Percentiles rank a stretch among this genome's conserved stretches.
These are phyloP conservation scores for Ramularia endophylla DNA, from an alignment of 2,329 filamentous ascomycete species.

Conservation along the genomic window DNA sequence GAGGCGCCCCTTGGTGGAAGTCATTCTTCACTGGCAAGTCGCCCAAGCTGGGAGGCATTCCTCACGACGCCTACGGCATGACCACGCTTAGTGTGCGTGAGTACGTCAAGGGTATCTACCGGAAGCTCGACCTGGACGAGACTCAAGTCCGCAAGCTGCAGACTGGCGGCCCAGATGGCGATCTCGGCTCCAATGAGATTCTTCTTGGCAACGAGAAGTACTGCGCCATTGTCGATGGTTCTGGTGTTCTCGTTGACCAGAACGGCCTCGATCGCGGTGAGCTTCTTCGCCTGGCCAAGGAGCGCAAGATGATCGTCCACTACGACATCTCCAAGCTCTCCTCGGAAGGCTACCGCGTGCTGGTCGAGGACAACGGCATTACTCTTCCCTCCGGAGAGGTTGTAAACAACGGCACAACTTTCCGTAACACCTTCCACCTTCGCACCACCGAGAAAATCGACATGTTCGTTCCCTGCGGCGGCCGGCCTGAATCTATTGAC, in stretches of 20 bases:
- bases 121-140: conserved; percentile 87
- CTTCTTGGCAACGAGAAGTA: conserved; percentile 94
- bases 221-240: conserved; percentile 89
- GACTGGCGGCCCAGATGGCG: conserved; percentile 93
- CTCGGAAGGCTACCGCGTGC: conserved; percentile 77
- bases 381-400: conserved; percentile 83
- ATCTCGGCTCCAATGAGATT: conserved; percentile 97
- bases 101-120: conserved; percentile 94
- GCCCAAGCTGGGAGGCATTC: conserved; percentile 90
- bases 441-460: conserved; percentile 66
- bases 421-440: conserved; percentile 97
- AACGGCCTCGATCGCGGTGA: conserved; percentile 82
- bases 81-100: conserved; percentile 94
- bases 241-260: conserved; percentile 89
- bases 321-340: conserved; percentile 85
- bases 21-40: conserved; percentile 99
- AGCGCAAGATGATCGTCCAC: conserved; percentile 80
- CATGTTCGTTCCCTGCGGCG: conserved; percentile 91
- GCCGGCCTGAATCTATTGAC: conserved; percentile 93
- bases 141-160: conserved; percentile 86
- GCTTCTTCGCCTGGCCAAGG: conserved; percentile 75
- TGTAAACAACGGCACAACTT: conserved; percentile 83
- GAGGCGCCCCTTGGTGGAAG: conserved; percentile 98
- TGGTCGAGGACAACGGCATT: conserved; percentile 85
- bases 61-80: conserved; percentile 96